Base-by-base conservation (phyloP, 164 flowering plant genomes). In the Stephania japonica region DNA sequence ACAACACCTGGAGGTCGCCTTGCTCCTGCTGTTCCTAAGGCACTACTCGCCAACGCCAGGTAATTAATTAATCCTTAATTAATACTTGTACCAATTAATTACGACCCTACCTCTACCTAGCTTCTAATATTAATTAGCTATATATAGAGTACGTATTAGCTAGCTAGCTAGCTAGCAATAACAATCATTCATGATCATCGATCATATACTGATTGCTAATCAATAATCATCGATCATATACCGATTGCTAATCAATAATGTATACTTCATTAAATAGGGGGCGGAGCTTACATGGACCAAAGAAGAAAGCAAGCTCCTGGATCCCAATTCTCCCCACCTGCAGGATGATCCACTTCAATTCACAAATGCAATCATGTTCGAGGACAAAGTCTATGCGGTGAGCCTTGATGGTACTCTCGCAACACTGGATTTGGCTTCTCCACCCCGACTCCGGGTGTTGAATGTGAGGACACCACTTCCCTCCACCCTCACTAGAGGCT, bases 321-420 rank as follows among this genome's bases (percentile, higher is more conserved):
- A 78, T 5, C 77, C 79, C 23, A 64, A 71, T 62, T 56, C 64
- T 21, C 18, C 69, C 10, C n/a, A 41, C 26, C 42, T n/a, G n/a
- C n/a, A 25, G 14, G 7, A 32, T 32, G 38, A 47, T 9, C 68
- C 47, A 42, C 41, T 53, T 64, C 65, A 68, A 42, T 75, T 82
- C 25, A 77, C 75, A 7, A 79, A 73, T 71, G 75, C 72, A 4
- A 67, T 82, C 16, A 75, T 21, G 6, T 65, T 73, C 23, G 7
- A 56, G 16, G 80, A 78, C 8, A 77, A 79, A 67, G 65, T 73
- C 63, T 82, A 82, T 49, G 82, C 74, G 1, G 24, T 82, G 73
- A 82, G 82, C 25, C 59, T 77, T 53, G 80, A 79, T n/a, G 80
- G 82, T 14, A 82, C 77, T 2, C 73, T 82, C 32, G 82, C 71